phyloP scores from a whole-genome alignment of 192 early-diverging fungal species.

The Umbelopsis sp. region DNA sequence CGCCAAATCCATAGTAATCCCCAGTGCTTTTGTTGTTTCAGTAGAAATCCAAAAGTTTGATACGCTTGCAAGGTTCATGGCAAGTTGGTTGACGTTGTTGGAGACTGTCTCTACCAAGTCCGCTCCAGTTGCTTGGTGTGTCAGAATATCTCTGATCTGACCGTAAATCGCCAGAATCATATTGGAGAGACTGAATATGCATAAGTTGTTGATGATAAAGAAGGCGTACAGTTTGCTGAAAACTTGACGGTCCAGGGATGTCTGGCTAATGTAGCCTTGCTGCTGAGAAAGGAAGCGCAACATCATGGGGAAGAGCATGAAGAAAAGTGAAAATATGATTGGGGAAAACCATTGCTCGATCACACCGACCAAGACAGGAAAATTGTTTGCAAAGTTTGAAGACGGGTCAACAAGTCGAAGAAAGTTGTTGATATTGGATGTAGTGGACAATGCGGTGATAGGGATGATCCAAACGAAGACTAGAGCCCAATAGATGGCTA shows the following conservation, averaged over 20 bases:
- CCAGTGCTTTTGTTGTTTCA: conserved; percentile 65
- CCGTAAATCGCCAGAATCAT: conserved; percentile 37
- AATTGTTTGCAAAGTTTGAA: conserved; percentile 45
- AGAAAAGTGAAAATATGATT: conserved; percentile 63
- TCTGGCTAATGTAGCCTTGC: conserved; percentile 72
- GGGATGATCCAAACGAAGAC: conserved; percentile 73
- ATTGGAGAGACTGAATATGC: conserved; percentile 61
- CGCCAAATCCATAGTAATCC: conserved; percentile 69
- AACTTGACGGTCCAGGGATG: conserved; percentile 68
- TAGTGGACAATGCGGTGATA: conserved; percentile 59
- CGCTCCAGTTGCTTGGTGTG: not conserved
- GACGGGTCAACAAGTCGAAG: conserved; percentile 54
- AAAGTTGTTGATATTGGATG: conserved; percentile 62
- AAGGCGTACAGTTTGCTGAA: conserved; percentile 77
- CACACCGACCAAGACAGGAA: conserved; percentile 59
- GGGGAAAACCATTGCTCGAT: conserved; percentile 69
- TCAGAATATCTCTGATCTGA: conserved; percentile 17
- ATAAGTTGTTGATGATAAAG: conserved; percentile 71
- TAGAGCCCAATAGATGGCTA: conserved; percentile 52
- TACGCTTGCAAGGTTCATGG: conserved; percentile 44
- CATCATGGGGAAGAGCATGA: conserved; percentile 62
- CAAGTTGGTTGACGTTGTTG: conserved; percentile 22
- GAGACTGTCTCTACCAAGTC: conserved; percentile 19
- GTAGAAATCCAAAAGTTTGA: conserved; percentile 82
- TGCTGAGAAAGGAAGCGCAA: conserved; percentile 65